Evolutionary conservation across 768 basidiomycete species (phyloP), one percentile per base, ranked within the genome.

Genomic region (Boletus sp.): DNA sequence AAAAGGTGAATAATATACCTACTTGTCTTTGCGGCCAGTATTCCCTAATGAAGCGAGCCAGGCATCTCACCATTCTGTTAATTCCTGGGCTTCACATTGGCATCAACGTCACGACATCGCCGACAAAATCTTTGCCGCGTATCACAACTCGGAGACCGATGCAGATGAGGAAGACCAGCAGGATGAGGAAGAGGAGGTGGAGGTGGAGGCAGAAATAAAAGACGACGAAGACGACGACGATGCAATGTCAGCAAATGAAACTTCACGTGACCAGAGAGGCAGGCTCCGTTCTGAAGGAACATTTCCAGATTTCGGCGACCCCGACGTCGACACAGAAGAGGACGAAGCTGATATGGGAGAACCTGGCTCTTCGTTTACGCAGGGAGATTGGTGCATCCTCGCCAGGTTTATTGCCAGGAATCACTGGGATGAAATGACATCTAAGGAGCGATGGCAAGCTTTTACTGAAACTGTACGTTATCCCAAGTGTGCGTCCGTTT

Each of bases 41-140:
- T 57, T 35, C 15, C 17, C 53, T 61, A 41, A 68, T 29, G 44
- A 62, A 52, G 50, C 39, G 52, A 44, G 41, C 36, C 59, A 89
- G 87, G 84, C 78, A n/a, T 84, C 86, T 35, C 85, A 88, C 69
- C 87, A 89, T 63, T 80, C 72, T 39, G 63, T 74, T n/a, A 71
- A 70, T 33, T 89, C 86, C 1, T 89, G 87, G 87, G 73, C 74
- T 24, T 80, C 83, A n/a, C 81, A 85, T 63, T 89, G 87, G 87
- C 80, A 78, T 7, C 78, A 78, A 52, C 77, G 83, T 53, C 83
- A 87, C 55, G 85, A 87, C 61, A 66, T 87, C 29, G 84, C 85
- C 1, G 87, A 87, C 63, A 84, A 86, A 63, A 85, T 86, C 29
- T 64, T 86, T 18, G 67, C 71, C 3, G 58, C 71, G 1, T 72